Conservation (phyloP, 345 rosid genomes). For the Murraya koenigii region DNA sequence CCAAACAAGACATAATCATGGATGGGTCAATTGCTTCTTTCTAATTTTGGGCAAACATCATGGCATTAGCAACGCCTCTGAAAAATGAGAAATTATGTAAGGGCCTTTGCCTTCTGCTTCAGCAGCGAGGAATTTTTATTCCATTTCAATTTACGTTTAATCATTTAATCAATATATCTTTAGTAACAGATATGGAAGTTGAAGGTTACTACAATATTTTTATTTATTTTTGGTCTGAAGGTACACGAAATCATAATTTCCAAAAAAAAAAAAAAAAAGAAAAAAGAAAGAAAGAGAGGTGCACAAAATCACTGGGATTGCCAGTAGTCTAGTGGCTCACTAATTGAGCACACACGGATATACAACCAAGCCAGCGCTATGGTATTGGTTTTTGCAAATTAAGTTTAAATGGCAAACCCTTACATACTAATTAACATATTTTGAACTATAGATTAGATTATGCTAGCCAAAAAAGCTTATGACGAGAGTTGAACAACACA, state of each 20-base stretch:
- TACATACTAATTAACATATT: no score
- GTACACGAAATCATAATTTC: background rate
- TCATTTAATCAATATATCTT: background rate
- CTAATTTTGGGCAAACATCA: conserved; percentile 7
- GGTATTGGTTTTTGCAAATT: background rate
- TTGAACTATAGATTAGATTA: background rate
- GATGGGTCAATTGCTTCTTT: background rate
- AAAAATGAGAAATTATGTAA: background rate
- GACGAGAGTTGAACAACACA: conserved; percentile 34
- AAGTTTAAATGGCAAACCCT: background rate
- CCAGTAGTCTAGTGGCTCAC: background rate
- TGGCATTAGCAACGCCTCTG: background rate
- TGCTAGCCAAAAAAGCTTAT: background rate
- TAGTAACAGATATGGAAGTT: background rate
- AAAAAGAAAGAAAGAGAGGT: no score
- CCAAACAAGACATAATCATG: background rate
- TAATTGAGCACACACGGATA: background rate
- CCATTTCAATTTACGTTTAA: background rate
- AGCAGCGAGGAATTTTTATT: background rate
- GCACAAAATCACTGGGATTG: background rate
- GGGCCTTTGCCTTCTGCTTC: background rate
- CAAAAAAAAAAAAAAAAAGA: no score
- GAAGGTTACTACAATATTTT: background rate
- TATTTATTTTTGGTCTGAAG: background rate
- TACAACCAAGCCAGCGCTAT: background rate